Base-by-base conservation (phyloP, 1,139 yeast species). In the Hanseniaspora uvarum region DNA sequence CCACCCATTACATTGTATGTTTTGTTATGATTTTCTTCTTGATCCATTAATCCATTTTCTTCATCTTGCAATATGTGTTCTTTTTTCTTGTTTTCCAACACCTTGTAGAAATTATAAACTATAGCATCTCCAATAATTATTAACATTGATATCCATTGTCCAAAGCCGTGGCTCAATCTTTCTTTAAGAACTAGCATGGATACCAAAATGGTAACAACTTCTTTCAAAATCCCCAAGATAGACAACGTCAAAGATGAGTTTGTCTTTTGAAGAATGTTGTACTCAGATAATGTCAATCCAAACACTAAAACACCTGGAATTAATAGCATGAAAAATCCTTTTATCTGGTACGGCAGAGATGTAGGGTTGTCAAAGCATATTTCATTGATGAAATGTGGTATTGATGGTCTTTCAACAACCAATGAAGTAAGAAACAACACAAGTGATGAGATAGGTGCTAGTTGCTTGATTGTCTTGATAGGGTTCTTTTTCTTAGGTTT, bases 211-310 rank as follows among this genome's bases (percentile, higher is more conserved):
- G 97, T 92, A 52, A 89, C 72, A 8, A 92, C 73, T 66, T 92
- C 98, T 66, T 92, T 92, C 64, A 89, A 85, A 33, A 92, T 86
- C 1, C 98, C 98, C 0, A 95, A 95, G 37, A 92, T 80, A 4
- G 94, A 82, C 39, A 92, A 70, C 0, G 98, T 89, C 39, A 88
- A 74, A 0, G 53, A 50, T 14, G 94, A 92, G 56, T 86, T 86
- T 0, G 96, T 86, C 50, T 84, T 78, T 55, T 86, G 82, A 50
- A 92, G 73, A 16, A 92, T 77, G 58, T 85, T 81, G 68, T 86
- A 92, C 66, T 92, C 98, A 61, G 94, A 80, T 37, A 87, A 69
- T 0, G 96, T 92, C 94, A 92, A 85, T 68, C 85, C 76, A 62
- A 89, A 88, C 10, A 96, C 97, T 47, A 86, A 70, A 11, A 85